These are phyloP conservation scores for Chlorella vulgaris DNA, from an alignment of 139 green algal genomes.

Conservation along the genomic window DNA sequence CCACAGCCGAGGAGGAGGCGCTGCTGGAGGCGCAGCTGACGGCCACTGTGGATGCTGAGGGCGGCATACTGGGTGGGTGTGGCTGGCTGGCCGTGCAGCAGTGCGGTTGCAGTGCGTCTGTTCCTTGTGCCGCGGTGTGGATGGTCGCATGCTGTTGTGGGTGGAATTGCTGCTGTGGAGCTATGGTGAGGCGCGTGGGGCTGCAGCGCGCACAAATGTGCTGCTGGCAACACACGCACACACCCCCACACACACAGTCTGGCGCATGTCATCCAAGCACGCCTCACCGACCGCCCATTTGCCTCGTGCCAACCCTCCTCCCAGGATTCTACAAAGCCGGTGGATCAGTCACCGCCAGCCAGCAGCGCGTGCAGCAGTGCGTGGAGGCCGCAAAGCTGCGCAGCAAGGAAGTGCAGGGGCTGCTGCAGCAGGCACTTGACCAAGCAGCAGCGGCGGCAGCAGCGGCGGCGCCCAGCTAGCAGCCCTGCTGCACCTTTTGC, in stretches of 20 bases:
- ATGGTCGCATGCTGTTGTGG: not conserved
- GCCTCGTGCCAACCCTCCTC: not conserved
- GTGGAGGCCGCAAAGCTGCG: conserved; percentile 50
- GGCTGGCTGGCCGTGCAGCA: too few relatives aligned
- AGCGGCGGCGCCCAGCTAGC: not conserved
- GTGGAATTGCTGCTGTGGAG: not conserved
- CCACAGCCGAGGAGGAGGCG: conserved; percentile 70
- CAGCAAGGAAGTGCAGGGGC: conserved; percentile 46
- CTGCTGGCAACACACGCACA: too few relatives aligned
- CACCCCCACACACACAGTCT: too few relatives aligned
- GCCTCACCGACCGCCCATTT: too few relatives aligned
- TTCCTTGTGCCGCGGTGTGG: not conserved
- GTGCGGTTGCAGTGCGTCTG: too few relatives aligned
- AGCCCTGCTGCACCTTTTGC: not conserved
- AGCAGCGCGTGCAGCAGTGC: conserved; percentile 46
- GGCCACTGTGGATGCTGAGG: conserved; percentile 54
- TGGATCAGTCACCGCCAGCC: conserved; percentile 31
- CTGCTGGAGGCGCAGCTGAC: conserved; percentile 53
- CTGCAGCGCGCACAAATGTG: too few relatives aligned
- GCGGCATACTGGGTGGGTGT: conserved; percentile 61
- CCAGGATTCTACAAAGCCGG: conserved; percentile 59
- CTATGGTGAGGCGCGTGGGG: too few relatives aligned
- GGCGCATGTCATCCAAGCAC: too few relatives aligned
- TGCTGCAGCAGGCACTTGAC: conserved; percentile 40
- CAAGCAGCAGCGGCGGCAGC: not conserved